phyloP scores from a whole-genome alignment of 495 filamentous ascomycete species.

The Neurospora sp. region DNA sequence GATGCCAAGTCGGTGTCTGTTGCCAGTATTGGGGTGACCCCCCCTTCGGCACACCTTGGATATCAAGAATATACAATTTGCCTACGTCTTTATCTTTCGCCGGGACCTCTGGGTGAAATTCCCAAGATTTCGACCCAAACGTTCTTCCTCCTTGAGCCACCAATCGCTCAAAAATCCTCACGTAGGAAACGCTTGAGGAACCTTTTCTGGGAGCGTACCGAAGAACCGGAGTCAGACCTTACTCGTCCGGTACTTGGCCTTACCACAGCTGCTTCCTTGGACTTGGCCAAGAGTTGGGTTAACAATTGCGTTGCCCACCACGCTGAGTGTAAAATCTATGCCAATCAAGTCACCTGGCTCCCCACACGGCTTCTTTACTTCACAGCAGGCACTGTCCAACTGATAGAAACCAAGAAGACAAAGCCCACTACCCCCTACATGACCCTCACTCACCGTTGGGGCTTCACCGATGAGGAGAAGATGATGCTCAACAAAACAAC shows the following conservation, averaged over 20 bases:
- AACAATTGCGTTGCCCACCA: neutral
- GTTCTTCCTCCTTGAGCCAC: neutral
- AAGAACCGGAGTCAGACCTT: neutral
- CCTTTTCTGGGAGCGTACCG: neutral
- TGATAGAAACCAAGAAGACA: neutral
- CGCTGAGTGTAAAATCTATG: neutral
- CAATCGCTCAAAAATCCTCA: neutral
- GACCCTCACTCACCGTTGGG: conserved; percentile 2
- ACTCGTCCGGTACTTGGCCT: neutral
- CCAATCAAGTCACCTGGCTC: neutral
- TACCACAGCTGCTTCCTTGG: neutral
- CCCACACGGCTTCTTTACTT: conserved; percentile 1
- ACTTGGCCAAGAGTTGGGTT: neutral
- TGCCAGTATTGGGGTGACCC: neutral
- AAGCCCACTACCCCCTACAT: neutral
- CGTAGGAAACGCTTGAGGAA: neutral
- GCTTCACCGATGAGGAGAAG: neutral
- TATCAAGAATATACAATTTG: neutral
- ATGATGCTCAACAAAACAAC: neutral
- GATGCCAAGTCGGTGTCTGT: neutral
- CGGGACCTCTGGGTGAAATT: neutral
- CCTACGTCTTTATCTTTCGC: neutral
- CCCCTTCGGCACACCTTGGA: neutral
- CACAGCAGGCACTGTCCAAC: neutral
- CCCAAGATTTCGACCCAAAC: neutral